Evolutionary conservation across 139 green algal species (phyloP), one percentile per base, ranked within the genome.

Genomic region (Coelastrella sp.): DNA sequence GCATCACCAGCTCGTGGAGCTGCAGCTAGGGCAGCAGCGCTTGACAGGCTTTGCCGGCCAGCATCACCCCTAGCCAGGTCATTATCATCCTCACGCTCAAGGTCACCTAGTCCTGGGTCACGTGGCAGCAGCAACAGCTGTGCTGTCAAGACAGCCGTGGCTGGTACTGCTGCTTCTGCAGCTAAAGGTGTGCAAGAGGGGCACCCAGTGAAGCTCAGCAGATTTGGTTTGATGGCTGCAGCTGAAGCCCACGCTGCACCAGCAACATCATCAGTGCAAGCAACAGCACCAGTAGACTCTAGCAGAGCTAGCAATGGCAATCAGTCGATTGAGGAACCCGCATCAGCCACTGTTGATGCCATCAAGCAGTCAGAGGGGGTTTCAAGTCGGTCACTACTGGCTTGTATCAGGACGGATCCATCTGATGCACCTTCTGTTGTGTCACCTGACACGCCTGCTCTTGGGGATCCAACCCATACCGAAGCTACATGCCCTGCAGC

Each of bases 401-500:
- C 17, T 11, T 45, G 30, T 48, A 48, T 23, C 43, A 32, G 19
- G 27, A 34, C 32, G n/a, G 72, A 17, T 8, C 32, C 15, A 15
- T 45, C 72, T 15, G 66, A 64, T 69, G 75, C 75, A 21, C n/a
- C 75, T 11, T 69, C 75, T 82, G 75, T 82, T 25, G 75, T 25
- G 21, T 37, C 30, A 13, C 75, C 75, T 59, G 75, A 71, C 17
- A 82, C 75, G 9, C 75, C 75, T 32, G n/a, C 38, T 23, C 9
- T 82, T 17, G 53, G 23, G 25, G 75, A 69, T 23, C 6, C 53
- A 30, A 11, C 35, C 41, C n/a, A n/a, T n/a, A n/a, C n/a, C n/a
- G n/a, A n/a, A n/a, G 1, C 25, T 5, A 27, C 67, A 1, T 35
- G 35, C 9, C 51, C 74, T 53, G 34, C 75, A 43, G 48, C 45